Evolutionary conservation across 345 rosid genomes (phyloP).

Genomic region (Hibiscus trionum): DNA sequence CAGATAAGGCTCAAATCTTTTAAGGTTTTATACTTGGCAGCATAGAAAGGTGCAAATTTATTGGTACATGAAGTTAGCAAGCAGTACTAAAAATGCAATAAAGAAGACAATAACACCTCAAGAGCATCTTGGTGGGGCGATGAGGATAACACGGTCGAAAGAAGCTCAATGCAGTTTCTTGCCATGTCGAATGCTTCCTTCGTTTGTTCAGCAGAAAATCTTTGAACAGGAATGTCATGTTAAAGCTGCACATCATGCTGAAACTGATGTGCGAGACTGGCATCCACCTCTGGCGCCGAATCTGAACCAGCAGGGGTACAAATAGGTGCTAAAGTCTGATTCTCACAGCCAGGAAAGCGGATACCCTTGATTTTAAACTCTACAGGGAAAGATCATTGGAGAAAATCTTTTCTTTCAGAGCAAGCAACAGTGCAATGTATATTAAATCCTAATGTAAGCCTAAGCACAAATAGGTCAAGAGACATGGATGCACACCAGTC

Average conservation of each 20-base stretch:
- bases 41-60: neutral
- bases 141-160: conserved; percentile 67
- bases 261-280: conserved; percentile 40
- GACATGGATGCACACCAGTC: neutral
- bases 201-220: conserved; percentile 68
- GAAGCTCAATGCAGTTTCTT: conserved; percentile 86
- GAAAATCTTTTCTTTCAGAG: neutral
- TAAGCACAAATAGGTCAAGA: conserved; percentile 1
- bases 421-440: neutral
- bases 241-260: conserved; percentile 28
- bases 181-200: conserved; percentile 95
- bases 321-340: conserved; percentile 89
- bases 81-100: neutral
- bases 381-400: conserved; percentile 16
- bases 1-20: neutral
- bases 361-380: conserved; percentile 93
- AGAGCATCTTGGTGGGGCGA: conserved; percentile 75
- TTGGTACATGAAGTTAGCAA: neutral
- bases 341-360: conserved; percentile 93
- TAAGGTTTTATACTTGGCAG: no score
- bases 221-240: conserved; percentile 46
- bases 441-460: neutral
- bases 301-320: conserved; percentile 88
- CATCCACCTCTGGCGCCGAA: conserved; percentile 51
- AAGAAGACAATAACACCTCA: conserved; percentile 37